Percentiles rank a stretch among this genome's conserved stretches.
These are phyloP conservation scores for Cryphonectria nitschkei DNA, from an alignment of 2,329 filamentous ascomycete genomes.

Conservation along the genomic window DNA sequence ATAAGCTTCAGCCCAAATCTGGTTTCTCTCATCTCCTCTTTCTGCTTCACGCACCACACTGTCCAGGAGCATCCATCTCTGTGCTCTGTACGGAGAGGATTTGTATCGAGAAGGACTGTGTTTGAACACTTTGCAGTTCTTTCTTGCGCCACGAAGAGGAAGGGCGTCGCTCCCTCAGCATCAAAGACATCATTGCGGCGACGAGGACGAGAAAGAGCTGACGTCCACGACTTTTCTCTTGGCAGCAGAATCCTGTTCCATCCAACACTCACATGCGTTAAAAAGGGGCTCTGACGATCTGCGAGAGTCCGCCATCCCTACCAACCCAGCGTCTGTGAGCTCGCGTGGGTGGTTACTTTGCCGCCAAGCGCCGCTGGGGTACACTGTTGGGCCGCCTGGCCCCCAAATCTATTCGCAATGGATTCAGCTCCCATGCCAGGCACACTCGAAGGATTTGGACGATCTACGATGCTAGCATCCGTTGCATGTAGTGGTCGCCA, in stretches of 20 bases:
- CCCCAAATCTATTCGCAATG: slow-evolving; percentile 24
- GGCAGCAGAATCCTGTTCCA: slow-evolving; percentile 1
- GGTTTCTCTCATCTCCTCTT: slow-evolving; percentile 16
- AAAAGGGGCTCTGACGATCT: slow-evolving; percentile 16
- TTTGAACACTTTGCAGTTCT: not conserved
- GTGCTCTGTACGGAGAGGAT: not conserved
- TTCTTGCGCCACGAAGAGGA: not conserved
- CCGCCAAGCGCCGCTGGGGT: slow-evolving; percentile 20
- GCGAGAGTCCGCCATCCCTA: not conserved
- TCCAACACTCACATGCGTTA: not conserved
- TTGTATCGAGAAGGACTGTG: not conserved
- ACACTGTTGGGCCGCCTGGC: slow-evolving; percentile 11
- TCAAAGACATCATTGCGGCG: not conserved
- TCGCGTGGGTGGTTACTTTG: slow-evolving; percentile 15
- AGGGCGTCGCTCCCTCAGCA: not conserved
- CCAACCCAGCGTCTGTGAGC: slow-evolving; percentile 15
- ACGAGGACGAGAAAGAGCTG: not conserved
- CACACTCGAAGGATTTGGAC: slow-evolving; percentile 25
- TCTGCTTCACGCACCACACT: slow-evolving; percentile 1
- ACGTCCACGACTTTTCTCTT: not conserved
- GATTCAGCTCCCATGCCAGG: slow-evolving; percentile 26
- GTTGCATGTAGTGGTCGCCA: slow-evolving; percentile 11
- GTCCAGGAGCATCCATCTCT: slow-evolving; percentile 10
- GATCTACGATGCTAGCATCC: slow-evolving; percentile 28
- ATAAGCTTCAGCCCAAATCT: slow-evolving; percentile 18